These are phyloP conservation scores for Acacia confusa DNA, from an alignment of 306 rosid species.

Conservation along the genomic window DNA sequence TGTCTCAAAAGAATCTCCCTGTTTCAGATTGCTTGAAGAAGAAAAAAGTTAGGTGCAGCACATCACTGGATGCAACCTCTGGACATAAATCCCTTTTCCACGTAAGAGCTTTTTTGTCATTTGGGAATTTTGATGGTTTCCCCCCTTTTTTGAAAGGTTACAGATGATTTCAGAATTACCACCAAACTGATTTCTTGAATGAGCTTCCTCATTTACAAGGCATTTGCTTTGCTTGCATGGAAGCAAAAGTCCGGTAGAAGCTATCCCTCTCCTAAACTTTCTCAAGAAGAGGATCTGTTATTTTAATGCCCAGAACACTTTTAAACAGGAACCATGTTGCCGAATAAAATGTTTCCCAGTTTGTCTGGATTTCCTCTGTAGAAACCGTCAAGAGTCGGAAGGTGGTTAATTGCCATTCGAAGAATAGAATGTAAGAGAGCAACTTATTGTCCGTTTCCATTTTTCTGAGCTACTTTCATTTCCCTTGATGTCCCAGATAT, in stretches of 20 bases:
- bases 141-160: neutral
- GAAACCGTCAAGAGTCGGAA: constrained; percentile 2
- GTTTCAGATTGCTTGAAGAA: constrained; percentile 15
- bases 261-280: neutral
- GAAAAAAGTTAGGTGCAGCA: constrained; percentile 1
- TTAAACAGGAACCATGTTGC: neutral
- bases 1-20: neutral
- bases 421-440: constrained; percentile 36
- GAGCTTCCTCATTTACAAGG: constrained; percentile 5
- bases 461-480: constrained; percentile 23
- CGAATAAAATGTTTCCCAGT: constrained; percentile 17
- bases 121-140: neutral
- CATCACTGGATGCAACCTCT: neutral
- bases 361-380: constrained; percentile 1
- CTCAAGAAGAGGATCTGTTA: neutral
- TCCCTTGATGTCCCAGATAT: constrained; percentile 13
- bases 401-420: constrained; percentile 33
- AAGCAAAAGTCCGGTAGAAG: constrained; percentile 5
- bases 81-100: constrained; percentile 1
- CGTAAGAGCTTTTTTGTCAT: neutral
- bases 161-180: neutral
- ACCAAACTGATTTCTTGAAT: neutral
- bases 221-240: constrained; percentile 19
- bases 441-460: constrained; percentile 31
- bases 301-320: neutral